Evolutionary conservation across 257 asterid species (phyloP), one percentile per base, ranked within the genome.

Genomic region (Ophiorrhiza pumila): DNA sequence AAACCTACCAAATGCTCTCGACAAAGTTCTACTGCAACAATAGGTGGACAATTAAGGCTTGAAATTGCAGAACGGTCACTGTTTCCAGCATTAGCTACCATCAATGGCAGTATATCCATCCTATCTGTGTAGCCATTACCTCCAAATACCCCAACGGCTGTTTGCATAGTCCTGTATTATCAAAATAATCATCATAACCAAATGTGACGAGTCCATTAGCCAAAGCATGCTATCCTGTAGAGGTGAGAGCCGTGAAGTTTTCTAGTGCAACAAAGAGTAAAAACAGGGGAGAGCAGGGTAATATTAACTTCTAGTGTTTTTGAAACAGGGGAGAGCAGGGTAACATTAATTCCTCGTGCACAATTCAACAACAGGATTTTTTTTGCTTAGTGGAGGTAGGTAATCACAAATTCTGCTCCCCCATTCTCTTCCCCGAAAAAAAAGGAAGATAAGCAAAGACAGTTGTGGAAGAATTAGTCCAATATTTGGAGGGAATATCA

Each of bases 141-240:
- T 59, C 98, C 98, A 76, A 92, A 92, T 66, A 89, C 97, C 74
- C 98, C 98, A 68, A 86, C 97, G 71, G 97, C 96, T 65, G 98
- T 92, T 82, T 92, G 98, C 77, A 92, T 84, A 69, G 98, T 89
- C 87, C 98, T 92, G 80, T 45, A 41, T 45, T 59, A 71, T 69
- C 73, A 77, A 25, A 27, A 17, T 35, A 69, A 79, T 66, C 76
- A 77, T 67, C 66, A 62, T 34, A 70, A 55, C 43, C 37, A 65
- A 56, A 63, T 35, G 69, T 70, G 52, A 29, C 71, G 12, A 69
- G 25, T 23, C 63, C n/a, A 69, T 25, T 17, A 35, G 15, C 20
- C 52, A 35, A 0, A 43, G 56, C 34, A 56, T 56, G 68, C 62
- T 43, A 42, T 55, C 17, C 39, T n/a, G 15, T 42, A 57, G n/a